Percentiles rank a stretch among this genome's conserved stretches.
Conservation (phyloP, 176 grass and related monocot genomes). For the Phragmites australis region DNA sequence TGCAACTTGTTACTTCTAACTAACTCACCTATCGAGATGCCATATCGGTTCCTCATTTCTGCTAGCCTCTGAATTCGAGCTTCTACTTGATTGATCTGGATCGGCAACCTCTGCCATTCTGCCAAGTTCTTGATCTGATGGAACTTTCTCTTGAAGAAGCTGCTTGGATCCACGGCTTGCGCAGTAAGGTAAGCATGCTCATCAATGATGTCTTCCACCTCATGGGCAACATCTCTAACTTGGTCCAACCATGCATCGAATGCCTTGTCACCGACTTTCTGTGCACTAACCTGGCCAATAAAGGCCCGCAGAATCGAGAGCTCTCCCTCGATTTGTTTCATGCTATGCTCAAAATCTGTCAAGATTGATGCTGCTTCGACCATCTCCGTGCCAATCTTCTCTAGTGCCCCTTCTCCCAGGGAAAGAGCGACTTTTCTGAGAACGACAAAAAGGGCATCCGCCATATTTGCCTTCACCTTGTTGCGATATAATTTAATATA, state of each 20-base stretch:
- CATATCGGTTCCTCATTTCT: slow-evolving; percentile 46
- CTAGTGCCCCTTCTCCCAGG: slow-evolving; percentile 31
- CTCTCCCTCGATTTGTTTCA: slow-evolving; percentile 44
- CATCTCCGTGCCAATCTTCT: slow-evolving; percentile 1
- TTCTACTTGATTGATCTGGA: slow-evolving; percentile 45
- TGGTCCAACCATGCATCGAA: slow-evolving; percentile 43
- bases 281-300: slow-evolving; percentile 27
- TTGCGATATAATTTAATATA: background rate
- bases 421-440: slow-evolving; percentile 49
- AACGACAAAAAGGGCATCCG: slow-evolving; percentile 42
- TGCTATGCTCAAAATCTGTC: slow-evolving; percentile 38
- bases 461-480: slow-evolving; percentile 46
- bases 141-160: slow-evolving; percentile 46
- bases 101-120: slow-evolving; percentile 24
- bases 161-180: background rate
- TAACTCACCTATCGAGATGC: background rate
- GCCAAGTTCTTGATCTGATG: slow-evolving; percentile 33
- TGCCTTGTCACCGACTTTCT: slow-evolving; percentile 17
- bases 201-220: slow-evolving; percentile 60
- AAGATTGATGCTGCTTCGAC: slow-evolving; percentile 33
- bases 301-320: slow-evolving; percentile 48
- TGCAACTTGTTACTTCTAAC: slow-evolving; percentile 15
- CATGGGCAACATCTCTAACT: slow-evolving; percentile 42
- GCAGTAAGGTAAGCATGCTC: slow-evolving; percentile 47
- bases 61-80: slow-evolving; percentile 37